Base-by-base conservation (phyloP, 306 rosid species). In the Prunus mume region DNA sequence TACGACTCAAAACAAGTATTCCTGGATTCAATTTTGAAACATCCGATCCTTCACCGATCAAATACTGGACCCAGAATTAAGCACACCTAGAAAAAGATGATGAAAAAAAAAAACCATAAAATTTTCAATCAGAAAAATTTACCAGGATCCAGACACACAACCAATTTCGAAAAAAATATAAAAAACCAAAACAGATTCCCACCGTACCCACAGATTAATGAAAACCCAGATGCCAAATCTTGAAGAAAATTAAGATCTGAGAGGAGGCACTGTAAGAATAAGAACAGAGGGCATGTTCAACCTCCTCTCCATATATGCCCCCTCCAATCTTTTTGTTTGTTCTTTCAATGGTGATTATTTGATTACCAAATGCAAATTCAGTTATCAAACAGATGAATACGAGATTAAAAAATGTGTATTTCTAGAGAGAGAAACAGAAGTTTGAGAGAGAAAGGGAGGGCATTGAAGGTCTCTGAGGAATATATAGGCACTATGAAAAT, bases 231-330 rank as follows among this genome's bases (percentile, higher is more conserved):
- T 84, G 88, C 83, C 79, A 79, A 82, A 78, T 83, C 62, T 76
- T 80, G 82, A 85, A 78, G 57, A 62, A 85, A 91, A 80, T 91
- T 89, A 93, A 91, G 98, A 93, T 93, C 97, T 88, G 86, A 84
- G 88, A 84, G 86, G 84, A 90, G 75, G 90, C 90, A 83, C 87
- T 78, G 75, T 82, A 79, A 87, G 87, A 87, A 87, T 57, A 83
- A 75, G 88, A 78, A 84, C 87, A 89, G 97, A 93, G 97, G 91
- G 98, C 98, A 84, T 87, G 88, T 84, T 88, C 96, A 85, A 76
- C 88, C 86, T 90, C 88, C 81, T 79, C 83, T 83, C 63, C 38
- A 56, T 69, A 25, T 65, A 78, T 72, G 88, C 91, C 96, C 85
- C 91, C 89, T 84, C 75, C 87, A 62, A 38, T 76, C 83, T 77